Base-by-base conservation (phyloP, 2,329 filamentous ascomycete genomes). In the Cercospora canescens region DNA sequence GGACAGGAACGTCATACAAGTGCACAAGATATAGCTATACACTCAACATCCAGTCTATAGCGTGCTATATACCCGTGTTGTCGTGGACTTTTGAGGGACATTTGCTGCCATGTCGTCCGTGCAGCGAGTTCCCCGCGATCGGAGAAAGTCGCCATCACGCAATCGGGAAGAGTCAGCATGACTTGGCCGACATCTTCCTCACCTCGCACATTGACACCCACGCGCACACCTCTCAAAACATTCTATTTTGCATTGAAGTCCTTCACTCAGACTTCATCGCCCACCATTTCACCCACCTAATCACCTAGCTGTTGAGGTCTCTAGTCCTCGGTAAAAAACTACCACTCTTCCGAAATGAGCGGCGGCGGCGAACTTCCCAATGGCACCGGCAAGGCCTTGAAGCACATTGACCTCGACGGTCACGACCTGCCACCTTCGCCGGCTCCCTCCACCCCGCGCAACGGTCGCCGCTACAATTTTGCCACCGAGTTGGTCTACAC, bases 401-500 rank as follows among this genome's bases (percentile, higher is more conserved):
- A 78, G 39, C 73, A 88, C 71, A 83, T 94, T 70, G 93, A 96
- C 77, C 83, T 93, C 66, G 91, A 94, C 75, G 93, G 93, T 48
- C 91, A 96, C 80, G 84, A 94, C 75, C 84, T 97, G 60, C 94
- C 94, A 60, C 94, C 94, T 1, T 97, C 95, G 7, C 95, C 95
- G 1, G 93, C 95, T 26, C 93, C 94, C 2, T 98, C 94, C 16
- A 97, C 91, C 76, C 95, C 95, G 26, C 87, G 90, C 76, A 91
- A 89, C 76, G 93, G 93, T 69, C 88, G 91, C 71, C 92, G 93
- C 72, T 99, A 98, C 81, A 93, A 94, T 54, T 87, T 99, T 67
- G 94, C 94, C 65, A 99, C 95, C 4, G 95, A 99, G 81, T 84
- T 99, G 69, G 95, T 99, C 67, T 98, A 94, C 80, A 98, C 94